Percentiles rank a stretch among this genome's conserved stretches.
phyloP scores from a whole-genome alignment of 1,284 basidiomycete species.

The Moniliophthora roreri region DNA sequence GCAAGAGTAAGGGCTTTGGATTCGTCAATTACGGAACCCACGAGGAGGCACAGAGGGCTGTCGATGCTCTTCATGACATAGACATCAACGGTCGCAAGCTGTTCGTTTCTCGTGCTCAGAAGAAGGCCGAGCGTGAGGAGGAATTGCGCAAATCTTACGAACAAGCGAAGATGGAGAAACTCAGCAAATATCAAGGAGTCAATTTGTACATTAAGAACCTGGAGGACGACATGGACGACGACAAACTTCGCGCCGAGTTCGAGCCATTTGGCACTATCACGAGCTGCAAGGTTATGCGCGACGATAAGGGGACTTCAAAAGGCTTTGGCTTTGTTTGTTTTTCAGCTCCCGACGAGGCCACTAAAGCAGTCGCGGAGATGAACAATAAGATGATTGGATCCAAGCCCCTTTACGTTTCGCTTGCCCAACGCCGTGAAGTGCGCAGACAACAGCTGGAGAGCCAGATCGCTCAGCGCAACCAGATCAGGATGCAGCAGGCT shows the following conservation, averaged over 20 bases:
- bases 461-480: slow-evolving; percentile 96
- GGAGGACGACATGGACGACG: slow-evolving; percentile 92
- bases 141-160: slow-evolving; percentile 95
- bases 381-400: slow-evolving; percentile 99
- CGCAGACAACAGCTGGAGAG: slow-evolving; percentile 98
- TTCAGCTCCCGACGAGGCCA: slow-evolving; percentile 97
- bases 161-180: slow-evolving; percentile 95
- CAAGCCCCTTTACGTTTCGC: slow-evolving; percentile 98
- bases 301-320: slow-evolving; percentile 88
- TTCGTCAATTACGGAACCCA: slow-evolving; percentile 97
- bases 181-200: slow-evolving; percentile 98
- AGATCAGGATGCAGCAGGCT: slow-evolving; percentile 93
- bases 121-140: slow-evolving; percentile 98
- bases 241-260: slow-evolving; percentile 93
- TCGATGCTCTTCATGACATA: slow-evolving; percentile 87
- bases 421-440: slow-evolving; percentile 98
- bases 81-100: slow-evolving; percentile 90
- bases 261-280: slow-evolving; percentile 97
- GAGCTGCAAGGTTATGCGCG: slow-evolving; percentile 99
- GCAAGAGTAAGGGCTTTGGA: slow-evolving; percentile 95
- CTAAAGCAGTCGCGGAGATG: slow-evolving; percentile 99
- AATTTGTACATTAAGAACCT: slow-evolving; percentile 99
- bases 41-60: slow-evolving; percentile 90
- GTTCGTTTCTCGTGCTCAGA: slow-evolving; percentile 97
- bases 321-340: slow-evolving; percentile 99